phyloP scores from a whole-genome alignment of 2,329 filamentous ascomycete genomes.

The Claviceps lovelessii region DNA sequence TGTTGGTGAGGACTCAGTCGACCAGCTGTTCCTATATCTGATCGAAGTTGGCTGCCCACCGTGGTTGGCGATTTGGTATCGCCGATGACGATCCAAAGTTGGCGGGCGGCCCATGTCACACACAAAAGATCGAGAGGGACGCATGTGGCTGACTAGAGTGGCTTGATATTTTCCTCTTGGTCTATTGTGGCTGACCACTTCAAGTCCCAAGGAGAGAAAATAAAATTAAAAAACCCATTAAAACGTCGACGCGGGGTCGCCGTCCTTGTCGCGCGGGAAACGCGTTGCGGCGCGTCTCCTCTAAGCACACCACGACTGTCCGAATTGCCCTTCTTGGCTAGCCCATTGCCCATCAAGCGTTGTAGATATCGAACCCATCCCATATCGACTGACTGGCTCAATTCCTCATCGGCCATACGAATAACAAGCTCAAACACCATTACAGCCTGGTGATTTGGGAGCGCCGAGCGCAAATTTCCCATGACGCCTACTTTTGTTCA shows the following conservation, averaged over 20 bases:
- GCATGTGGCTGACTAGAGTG: neutral
- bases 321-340: neutral
- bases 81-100: neutral
- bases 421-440: neutral
- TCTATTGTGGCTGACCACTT: constrained; percentile 6
- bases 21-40: neutral
- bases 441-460: neutral
- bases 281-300: constrained; percentile 22
- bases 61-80: neutral
- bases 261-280: constrained; percentile 14
- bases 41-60: neutral
- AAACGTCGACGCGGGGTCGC: constrained; percentile 14
- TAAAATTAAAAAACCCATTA: constrained; percentile 15
- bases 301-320: constrained; percentile 2
- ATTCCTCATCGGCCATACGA: neutral
- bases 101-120: neutral
- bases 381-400: neutral
- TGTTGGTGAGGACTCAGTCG: neutral
- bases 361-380: neutral
- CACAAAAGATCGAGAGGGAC: neutral
- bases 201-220: too few species aligned
- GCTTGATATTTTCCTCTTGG: neutral
- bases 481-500: constrained; percentile 8
- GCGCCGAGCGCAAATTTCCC: constrained; percentile 3
- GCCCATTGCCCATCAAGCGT: neutral